phyloP scores from a whole-genome alignment of 495 filamentous ascomycete genomes.

The Rusavskia elegans region DNA sequence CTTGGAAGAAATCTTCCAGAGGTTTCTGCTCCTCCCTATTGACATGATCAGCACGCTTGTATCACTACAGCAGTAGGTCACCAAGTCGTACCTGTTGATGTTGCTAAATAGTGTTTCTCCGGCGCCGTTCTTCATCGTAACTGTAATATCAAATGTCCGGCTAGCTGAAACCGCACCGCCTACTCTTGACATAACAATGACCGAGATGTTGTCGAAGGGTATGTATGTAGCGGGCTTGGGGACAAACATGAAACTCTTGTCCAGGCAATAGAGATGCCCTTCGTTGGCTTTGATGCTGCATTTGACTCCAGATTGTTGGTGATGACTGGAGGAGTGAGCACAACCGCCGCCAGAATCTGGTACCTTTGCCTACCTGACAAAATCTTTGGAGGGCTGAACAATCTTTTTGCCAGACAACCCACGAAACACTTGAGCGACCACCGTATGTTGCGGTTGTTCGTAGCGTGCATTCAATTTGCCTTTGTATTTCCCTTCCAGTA shows the following conservation, averaged over 20 bases:
- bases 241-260: conserved; percentile 98
- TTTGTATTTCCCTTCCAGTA: conserved; percentile 69
- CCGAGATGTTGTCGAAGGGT: conserved; percentile 72
- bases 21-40: conserved; percentile 79
- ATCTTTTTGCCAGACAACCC: conserved; percentile 89
- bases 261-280: conserved; percentile 88
- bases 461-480: conserved; percentile 77
- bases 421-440: conserved; percentile 86
- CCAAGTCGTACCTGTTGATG: conserved; percentile 64
- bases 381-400: conserved; percentile 83
- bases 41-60: neutral
- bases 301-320: conserved; percentile 88
- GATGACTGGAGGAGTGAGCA: conserved; percentile 41
- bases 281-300: conserved; percentile 99
- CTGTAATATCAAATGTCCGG: conserved; percentile 91
- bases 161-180: conserved; percentile 85
- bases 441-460: conserved; percentile 77
- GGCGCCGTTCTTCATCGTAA: conserved; percentile 61
- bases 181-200: conserved; percentile 89
- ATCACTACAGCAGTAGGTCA: neutral
- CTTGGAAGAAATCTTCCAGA: conserved; percentile 88
- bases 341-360: conserved; percentile 2
- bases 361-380: conserved; percentile 39
- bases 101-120: conserved; percentile 94
- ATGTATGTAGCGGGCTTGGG: conserved; percentile 97